Evolutionary conservation across 352 stramenopile genomes (phyloP).

Genomic region (Phytophthora pisi): DNA sequence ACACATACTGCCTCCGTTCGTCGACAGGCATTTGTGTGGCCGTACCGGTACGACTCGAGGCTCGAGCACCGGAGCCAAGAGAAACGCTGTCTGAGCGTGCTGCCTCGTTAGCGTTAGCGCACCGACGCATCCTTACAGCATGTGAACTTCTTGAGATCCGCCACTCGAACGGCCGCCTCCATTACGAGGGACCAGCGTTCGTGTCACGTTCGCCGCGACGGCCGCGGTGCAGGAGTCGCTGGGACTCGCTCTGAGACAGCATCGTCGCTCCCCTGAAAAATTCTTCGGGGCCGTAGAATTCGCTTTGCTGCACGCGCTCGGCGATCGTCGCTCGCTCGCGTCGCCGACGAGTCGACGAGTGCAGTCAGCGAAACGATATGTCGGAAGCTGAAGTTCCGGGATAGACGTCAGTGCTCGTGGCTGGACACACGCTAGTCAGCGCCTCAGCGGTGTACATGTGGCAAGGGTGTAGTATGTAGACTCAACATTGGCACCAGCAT

Average conservation of each 20-base stretch:
- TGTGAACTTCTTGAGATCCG: too few species aligned
- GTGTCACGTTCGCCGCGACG: background rate
- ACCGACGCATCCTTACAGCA: too few species aligned
- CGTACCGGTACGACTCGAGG: too few species aligned
- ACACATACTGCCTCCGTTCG: background rate
- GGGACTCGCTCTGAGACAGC: background rate
- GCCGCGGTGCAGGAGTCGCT: background rate
- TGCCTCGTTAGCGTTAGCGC: too few species aligned
- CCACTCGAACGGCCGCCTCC: too few species aligned
- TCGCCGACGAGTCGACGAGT: slow-evolving; percentile 5
- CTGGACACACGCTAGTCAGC: background rate
- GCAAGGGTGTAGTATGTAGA: background rate
- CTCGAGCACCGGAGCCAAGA: background rate
- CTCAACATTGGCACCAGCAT: background rate
- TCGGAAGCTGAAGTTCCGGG: background rate
- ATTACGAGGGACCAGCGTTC: background rate
- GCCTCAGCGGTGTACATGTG: background rate
- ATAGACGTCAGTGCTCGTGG: background rate
- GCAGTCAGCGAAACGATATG: slow-evolving; percentile 11
- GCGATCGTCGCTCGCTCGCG: background rate
- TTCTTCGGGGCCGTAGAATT: background rate
- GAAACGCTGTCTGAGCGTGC: background rate
- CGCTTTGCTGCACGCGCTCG: slow-evolving; percentile 3
- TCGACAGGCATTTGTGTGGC: too few species aligned
- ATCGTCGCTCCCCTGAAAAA: background rate